Evolutionary conservation across 2,329 filamentous ascomycete genomes (phyloP).

Genomic region (Xylariaceae sp.): DNA sequence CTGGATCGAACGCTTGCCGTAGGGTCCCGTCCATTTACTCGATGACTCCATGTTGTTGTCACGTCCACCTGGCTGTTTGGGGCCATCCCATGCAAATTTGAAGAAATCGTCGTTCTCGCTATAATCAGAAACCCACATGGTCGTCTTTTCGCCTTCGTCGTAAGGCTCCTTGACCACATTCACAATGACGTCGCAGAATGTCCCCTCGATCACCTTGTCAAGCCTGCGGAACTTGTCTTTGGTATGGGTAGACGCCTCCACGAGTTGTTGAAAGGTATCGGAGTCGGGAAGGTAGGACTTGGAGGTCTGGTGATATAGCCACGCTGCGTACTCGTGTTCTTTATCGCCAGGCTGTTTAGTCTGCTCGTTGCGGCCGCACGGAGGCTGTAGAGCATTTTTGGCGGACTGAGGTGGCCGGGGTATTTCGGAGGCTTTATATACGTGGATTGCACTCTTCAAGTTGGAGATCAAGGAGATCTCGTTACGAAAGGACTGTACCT

Average conservation of each 20-base stretch:
- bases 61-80: slow-evolving; percentile 29
- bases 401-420: slow-evolving; percentile 39
- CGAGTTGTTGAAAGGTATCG: slow-evolving; percentile 39
- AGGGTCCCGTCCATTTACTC: slow-evolving; percentile 67
- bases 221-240: slow-evolving; percentile 61
- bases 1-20: slow-evolving; percentile 66
- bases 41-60: slow-evolving; percentile 46
- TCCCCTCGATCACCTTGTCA: slow-evolving; percentile 52
- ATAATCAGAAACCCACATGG: slow-evolving; percentile 79
- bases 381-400: slow-evolving; percentile 26
- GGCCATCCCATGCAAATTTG: slow-evolving; percentile 38
- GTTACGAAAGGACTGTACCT: slow-evolving; percentile 39
- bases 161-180: slow-evolving; percentile 59
- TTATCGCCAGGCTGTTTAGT: slow-evolving; percentile 20
- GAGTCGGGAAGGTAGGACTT: slow-evolving; percentile 41
- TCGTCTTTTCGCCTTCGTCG: slow-evolving; percentile 43
- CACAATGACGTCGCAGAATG: slow-evolving; percentile 66
- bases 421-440: slow-evolving; percentile 41
- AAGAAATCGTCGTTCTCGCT: slow-evolving; percentile 66
- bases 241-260: slow-evolving; percentile 38
- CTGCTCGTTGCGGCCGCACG: slow-evolving; percentile 6
- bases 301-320: slow-evolving; percentile 43
- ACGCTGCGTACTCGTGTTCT: slow-evolving; percentile 44
- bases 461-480: slow-evolving; percentile 44
- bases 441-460: slow-evolving; percentile 38